phyloP scores from a whole-genome alignment of 1,139 yeast species.

The Saccharomyces pastorianus region DNA sequence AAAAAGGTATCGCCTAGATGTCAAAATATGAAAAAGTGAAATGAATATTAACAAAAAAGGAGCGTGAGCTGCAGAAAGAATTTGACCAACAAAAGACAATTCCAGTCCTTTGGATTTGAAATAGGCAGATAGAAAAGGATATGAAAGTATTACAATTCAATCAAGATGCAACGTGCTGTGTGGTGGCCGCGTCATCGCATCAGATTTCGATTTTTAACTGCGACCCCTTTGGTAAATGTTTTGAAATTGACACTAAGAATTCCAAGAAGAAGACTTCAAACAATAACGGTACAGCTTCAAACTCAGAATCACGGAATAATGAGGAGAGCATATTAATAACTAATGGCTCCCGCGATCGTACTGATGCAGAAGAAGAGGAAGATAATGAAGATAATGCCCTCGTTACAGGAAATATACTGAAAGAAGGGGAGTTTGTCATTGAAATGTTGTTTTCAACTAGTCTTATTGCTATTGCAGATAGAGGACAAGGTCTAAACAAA shows the following conservation, averaged over 20 bases:
- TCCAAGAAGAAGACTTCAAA: conserved; percentile 2
- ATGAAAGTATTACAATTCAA: conserved; percentile 29
- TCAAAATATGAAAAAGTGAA: background rate
- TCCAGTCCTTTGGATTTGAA: background rate
- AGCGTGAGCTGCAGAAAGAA: background rate
- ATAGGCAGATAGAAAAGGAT: background rate
- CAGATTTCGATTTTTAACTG: conserved; percentile 27
- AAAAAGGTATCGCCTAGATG: background rate
- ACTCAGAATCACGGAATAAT: background rate
- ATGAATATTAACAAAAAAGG: background rate
- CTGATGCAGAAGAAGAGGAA: conserved; percentile 4
- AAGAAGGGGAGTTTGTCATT: conserved; percentile 31
- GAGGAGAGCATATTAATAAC: background rate
- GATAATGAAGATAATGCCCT: conserved; percentile 3
- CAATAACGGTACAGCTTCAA: background rate
- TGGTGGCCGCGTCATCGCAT: conserved; percentile 17
- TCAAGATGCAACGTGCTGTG: conserved; percentile 31
- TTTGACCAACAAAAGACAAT: background rate
- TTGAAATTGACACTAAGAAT: conserved; percentile 21
- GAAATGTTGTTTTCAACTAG: conserved; percentile 70
- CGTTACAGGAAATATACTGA: background rate
- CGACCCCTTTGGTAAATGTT: conserved; percentile 32
- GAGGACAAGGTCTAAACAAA: conserved; percentile 35
- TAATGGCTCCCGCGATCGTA: background rate
- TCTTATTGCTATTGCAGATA: conserved; percentile 50